Conservation (phyloP, 106 monocot genomes). For the Cymbidium sinense region DNA sequence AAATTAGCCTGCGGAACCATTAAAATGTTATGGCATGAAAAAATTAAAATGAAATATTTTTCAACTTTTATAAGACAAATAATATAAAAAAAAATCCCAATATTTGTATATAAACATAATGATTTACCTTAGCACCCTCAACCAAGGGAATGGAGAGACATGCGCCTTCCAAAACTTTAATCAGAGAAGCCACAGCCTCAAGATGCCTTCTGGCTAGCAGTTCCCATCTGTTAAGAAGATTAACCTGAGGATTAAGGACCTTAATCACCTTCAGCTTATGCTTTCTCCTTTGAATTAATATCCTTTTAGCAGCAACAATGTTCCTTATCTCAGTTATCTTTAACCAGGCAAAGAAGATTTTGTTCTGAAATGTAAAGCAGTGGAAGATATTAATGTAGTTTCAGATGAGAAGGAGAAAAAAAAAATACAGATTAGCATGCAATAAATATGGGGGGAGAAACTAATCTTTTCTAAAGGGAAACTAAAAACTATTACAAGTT, state of each 20-base stretch:
- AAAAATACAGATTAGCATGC: no score
- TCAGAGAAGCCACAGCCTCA: constrained; percentile 4
- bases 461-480: no score
- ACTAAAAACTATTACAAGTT: no score
- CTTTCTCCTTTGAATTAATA: constrained; percentile 8
- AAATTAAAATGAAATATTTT: not conserved
- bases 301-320: constrained; percentile 40
- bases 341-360: constrained; percentile 43
- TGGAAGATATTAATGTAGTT: no score
- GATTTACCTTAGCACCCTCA: constrained; percentile 17
- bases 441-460: no score
- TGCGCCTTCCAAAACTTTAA: constrained; percentile 3
- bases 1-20: constrained; percentile 24
- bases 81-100: not conserved
- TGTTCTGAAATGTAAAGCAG: constrained; percentile 21
- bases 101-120: not conserved
- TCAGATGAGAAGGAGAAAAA: no score
- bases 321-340: constrained; percentile 45
- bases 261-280: constrained; percentile 9
- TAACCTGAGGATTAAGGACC: constrained; percentile 12
- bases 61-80: not conserved
- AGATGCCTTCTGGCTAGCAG: constrained; percentile 2
- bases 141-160: constrained; percentile 2
- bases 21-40: not conserved
- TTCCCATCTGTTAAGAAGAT: constrained; percentile 14